Percentiles rank a stretch among this genome's conserved stretches.
phyloP scores from a whole-genome alignment of 73 alveolate genomes.

The Effrenium voratum region DNA sequence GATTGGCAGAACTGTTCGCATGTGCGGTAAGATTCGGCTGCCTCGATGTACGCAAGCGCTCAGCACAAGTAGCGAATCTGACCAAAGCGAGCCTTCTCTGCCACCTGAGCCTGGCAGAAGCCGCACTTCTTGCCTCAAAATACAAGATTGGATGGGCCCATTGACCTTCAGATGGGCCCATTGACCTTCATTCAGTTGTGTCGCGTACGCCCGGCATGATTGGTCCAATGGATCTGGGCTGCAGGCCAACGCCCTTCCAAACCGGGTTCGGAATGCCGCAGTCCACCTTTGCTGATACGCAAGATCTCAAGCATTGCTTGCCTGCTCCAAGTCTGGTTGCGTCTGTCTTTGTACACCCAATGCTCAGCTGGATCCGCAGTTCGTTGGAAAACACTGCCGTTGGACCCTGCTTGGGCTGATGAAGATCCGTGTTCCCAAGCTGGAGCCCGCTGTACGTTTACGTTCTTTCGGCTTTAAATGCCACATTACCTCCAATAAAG shows the following conservation, averaged over 20 bases:
- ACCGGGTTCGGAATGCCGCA: slow-evolving; percentile 65
- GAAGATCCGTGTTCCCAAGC: too few relatives aligned
- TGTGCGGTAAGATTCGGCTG: slow-evolving; percentile 50
- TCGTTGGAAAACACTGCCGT: too few relatives aligned
- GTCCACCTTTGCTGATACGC: slow-evolving; percentile 53
- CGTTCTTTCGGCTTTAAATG: too few relatives aligned
- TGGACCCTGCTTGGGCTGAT: too few relatives aligned
- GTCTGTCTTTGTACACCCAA: too few relatives aligned
- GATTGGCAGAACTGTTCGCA: slow-evolving; percentile 56
- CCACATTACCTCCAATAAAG: too few relatives aligned
- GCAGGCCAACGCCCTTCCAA: slow-evolving; percentile 61
- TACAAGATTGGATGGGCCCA: neutral
- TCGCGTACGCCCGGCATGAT: neutral
- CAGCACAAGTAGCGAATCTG: neutral
- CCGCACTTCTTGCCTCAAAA: slow-evolving; percentile 63
- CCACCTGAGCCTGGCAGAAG: slow-evolving; percentile 85
- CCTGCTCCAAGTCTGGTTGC: too few relatives aligned
- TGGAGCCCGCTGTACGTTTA: too few relatives aligned
- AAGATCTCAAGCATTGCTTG: too few relatives aligned
- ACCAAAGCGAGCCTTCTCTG: slow-evolving; percentile 11
- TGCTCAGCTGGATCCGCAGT: too few relatives aligned
- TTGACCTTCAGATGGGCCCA: neutral
- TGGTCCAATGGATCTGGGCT: neutral
- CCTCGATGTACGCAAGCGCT: neutral
- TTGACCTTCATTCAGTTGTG: neutral